Base-by-base conservation (phyloP, 176 grass and related monocot species). In the Oropetium thomaeum region DNA sequence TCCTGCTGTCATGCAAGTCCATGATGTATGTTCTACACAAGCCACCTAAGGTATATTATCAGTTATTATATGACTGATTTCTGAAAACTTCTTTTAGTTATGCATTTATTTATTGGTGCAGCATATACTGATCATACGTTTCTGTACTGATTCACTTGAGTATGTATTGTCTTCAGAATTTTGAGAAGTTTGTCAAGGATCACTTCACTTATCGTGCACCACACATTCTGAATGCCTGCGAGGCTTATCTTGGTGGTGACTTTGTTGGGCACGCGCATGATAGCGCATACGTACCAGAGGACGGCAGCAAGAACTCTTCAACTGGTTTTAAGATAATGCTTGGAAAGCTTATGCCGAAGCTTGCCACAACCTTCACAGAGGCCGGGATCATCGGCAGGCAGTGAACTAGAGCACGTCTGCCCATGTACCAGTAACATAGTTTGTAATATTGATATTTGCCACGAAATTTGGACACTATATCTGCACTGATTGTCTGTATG, bases 301-400 rank as follows among this genome's bases (percentile, higher is more conserved):
- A 85, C 22, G 62, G 63, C 64, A 76, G 25, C 64, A 90, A 84
- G 67, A 82, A 33, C 70, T 93, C 78, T 39, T 97, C 95, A n/a
- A 84, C 82, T 2, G 92, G 89, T 38, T 99, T 99, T 75, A 95
- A 92, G 89, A 86, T 90, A 45, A 90, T 88, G 89, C 91, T 95
- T 49, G 77, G 71, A 45, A 99, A 99, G 81, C 87, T 95, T 55
- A 31, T 92, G 64, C 92, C 87, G 39, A 86, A 92, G 79, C 96
- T 99, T 41, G 25, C 79, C 11, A n/a, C 55, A 9, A 60, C 76
- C 51, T 92, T 99, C 70, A 70, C 69, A 15, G 82, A 90, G 60
- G 90, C 79, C 11, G 91, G 91, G 29, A 73, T 88, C 37, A 34
- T 79, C 80, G 77, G 87, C 42, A 25, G 52, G 48, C 68, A 51